Evolutionary conservation across 331 rosid species (phyloP), one percentile per base, ranked within the genome.

Genomic region (Phaseolus coccineus): DNA sequence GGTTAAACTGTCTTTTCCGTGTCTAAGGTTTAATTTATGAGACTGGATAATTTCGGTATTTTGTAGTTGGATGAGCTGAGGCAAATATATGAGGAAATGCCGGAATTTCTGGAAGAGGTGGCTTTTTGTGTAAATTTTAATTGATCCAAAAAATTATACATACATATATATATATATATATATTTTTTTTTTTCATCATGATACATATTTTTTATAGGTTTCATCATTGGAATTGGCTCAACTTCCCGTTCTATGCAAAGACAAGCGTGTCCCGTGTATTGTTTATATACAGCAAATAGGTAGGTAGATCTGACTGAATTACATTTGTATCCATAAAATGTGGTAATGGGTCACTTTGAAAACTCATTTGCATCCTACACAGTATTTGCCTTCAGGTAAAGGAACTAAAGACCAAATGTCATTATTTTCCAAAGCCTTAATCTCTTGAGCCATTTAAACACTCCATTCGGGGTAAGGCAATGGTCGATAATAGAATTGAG

Each of bases 11-110:
- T 77, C 71, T 84, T 19, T 19, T 19, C 22, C 22, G 22, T 19
- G 22, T 19, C 22, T 19, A 19, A 19, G 22, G 22, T 19, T 19
- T 19, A 19, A 19, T 19, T 19, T 19, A 19, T 19, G 22, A 19
- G 22, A 19, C 51, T 15, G 75, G 69, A 83, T 74, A 79, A 66
- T 35, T 80, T 77, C 78, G 58, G 77, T 71, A 28, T 76, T 40
- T 25, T 76, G 67, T 73, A 94, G 97, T 91, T 95, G 90, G 99
- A 95, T 78, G 99, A 95, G 83, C 91, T 95, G 87, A 93, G 99
- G 91, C 93, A 91, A 82, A 93, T 95, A 86, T 95, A 91, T 2
- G 99, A 95, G 86, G 93, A 90, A 86, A 84, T 95, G 86, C 99
- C 99, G 15, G 96, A 91, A 79, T 95, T 95, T 84, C 86, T 95